phyloP scores from a whole-genome alignment of 2,329 filamentous ascomycete species.

The Alternaria sp. region DNA sequence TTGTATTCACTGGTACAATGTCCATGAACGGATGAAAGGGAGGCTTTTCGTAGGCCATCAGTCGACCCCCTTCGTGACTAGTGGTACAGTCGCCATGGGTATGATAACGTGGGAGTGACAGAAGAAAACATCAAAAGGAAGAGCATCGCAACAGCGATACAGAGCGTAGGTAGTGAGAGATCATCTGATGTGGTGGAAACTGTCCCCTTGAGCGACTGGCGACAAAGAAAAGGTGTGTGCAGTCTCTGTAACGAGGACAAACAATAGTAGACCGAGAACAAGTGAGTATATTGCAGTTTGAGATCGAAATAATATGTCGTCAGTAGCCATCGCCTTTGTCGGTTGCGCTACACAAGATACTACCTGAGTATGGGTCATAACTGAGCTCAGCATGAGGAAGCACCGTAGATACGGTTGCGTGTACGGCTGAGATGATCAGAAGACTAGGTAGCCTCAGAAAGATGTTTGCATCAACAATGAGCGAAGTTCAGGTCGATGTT shows the following conservation, averaged over 20 bases:
- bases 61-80: neutral
- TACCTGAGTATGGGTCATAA: neutral
- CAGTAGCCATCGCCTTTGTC: neutral
- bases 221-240: neutral
- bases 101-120: neutral
- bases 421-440: neutral
- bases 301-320: neutral
- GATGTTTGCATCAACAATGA: neutral
- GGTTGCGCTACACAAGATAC: neutral
- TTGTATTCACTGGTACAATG: neutral
- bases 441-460: neutral
- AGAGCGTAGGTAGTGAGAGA: neutral
- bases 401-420: neutral
- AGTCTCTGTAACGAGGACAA: neutral
- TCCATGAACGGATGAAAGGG: neutral
- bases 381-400: neutral
- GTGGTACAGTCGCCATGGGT: neutral
- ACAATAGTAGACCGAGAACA: neutral
- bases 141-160: neutral
- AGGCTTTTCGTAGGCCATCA: neutral
- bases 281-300: neutral
- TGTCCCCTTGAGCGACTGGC: neutral
- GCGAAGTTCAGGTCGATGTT: neutral
- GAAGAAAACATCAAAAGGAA: neutral
- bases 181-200: neutral